These are phyloP conservation scores for Ogataea allantospora DNA, from an alignment of 805 yeast species.

Conservation along the genomic window DNA sequence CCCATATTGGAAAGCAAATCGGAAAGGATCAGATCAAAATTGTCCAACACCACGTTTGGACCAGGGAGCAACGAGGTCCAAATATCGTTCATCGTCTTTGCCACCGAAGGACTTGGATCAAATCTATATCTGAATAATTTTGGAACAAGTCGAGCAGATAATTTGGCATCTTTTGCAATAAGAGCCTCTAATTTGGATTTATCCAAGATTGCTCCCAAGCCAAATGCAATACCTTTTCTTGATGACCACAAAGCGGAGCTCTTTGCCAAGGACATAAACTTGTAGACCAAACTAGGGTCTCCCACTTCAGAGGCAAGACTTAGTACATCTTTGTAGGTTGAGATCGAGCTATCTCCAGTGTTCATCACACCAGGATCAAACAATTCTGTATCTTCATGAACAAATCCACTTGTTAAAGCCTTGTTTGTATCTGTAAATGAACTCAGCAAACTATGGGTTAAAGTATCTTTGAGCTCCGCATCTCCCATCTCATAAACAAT, in stretches of 20 bases:
- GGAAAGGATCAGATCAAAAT: conserved; percentile 56
- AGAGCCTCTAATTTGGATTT: conserved; percentile 69
- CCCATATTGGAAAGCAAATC: conserved; percentile 72
- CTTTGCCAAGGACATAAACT: conserved; percentile 89
- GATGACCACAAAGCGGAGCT: conserved; percentile 90
- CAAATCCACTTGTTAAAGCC: conserved; percentile 58
- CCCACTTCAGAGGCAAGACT: conserved; percentile 92
- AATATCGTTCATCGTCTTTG: conserved; percentile 81
- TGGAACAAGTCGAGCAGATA: conserved; percentile 68
- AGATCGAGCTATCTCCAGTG: conserved; percentile 81
- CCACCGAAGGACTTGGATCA: conserved; percentile 77
- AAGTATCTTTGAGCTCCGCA: conserved; percentile 59
- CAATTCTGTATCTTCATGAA: conserved; percentile 75
- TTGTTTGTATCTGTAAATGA: conserved; percentile 74
- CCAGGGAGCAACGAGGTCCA: conserved; percentile 72
- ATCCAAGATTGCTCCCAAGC: conserved; percentile 80
- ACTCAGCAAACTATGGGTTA: conserved; percentile 68
- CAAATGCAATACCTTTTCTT: conserved; percentile 91
- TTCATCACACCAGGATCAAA: conserved; percentile 80
- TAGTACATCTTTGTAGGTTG: conserved; percentile 88
- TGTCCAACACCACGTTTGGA: conserved; percentile 48
- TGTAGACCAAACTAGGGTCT: conserved; percentile 89
- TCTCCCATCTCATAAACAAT: conserved; percentile 79
- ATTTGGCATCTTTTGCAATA: conserved; percentile 48
- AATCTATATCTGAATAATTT: conserved; percentile 79